These are phyloP conservation scores for Heliosperma pusillum DNA, from an alignment of 148 eudicot genomes.

Conservation along the genomic window DNA sequence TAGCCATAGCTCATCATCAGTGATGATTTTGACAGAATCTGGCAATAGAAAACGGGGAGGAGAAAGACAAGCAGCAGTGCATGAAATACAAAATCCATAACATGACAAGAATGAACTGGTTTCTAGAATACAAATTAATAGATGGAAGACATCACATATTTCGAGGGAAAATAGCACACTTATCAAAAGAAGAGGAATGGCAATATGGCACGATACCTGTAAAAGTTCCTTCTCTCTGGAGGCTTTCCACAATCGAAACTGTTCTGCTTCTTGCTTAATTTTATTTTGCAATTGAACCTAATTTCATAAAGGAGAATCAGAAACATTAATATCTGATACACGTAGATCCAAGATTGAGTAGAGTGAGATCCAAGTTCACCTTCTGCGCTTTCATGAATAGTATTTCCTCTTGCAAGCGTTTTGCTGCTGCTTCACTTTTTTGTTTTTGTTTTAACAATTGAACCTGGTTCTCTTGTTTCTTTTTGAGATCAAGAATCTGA, in stretches of 20 bases:
- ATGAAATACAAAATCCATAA: not conserved
- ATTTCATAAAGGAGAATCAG: slow-evolving; percentile 17
- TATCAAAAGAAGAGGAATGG: slow-evolving; percentile 11
- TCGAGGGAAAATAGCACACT: not conserved
- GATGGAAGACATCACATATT: not conserved
- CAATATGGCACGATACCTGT: slow-evolving; percentile 51
- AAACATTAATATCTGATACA: not conserved
- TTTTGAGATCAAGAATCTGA: slow-evolving; percentile 92
- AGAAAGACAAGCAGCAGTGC: not conserved
- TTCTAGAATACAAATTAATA: not conserved
- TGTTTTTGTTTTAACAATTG: slow-evolving; percentile 94
- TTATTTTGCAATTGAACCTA: slow-evolving; percentile 98
- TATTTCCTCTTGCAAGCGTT: slow-evolving; percentile 89
- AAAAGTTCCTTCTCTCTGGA: slow-evolving; percentile 93
- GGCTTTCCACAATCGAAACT: slow-evolving; percentile 98
- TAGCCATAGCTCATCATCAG: not conserved
- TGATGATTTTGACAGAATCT: not conserved
- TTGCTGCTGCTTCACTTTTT: slow-evolving; percentile 98
- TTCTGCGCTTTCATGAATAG: slow-evolving; percentile 93
- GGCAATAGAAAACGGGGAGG: not conserved
- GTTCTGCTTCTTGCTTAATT: slow-evolving; percentile 97
- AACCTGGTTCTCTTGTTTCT: slow-evolving; percentile 98
- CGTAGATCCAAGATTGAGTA: not conserved
- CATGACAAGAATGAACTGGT: not conserved
- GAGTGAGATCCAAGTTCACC: slow-evolving; percentile 39